Base-by-base conservation (phyloP, 129 eudicot genomes). In the Calendula officinalis region DNA sequence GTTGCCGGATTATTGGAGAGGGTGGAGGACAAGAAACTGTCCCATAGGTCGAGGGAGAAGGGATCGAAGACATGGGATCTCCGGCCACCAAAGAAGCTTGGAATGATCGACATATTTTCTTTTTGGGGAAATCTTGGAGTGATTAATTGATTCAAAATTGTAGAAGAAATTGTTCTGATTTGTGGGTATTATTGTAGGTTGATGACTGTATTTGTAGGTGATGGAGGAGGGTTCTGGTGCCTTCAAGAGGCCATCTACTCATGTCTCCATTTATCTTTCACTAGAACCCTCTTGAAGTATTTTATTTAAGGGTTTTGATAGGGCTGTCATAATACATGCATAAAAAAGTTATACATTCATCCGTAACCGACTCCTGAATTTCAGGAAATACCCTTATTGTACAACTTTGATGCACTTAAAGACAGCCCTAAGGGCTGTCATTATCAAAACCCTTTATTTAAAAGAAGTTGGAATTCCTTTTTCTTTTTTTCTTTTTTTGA, bases 51-150 rank as follows among this genome's bases (percentile, higher is more conserved):
- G 14, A 61, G 14, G 13, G 76, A 62, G 37, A 74, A 64, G 22
- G 82, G 66, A 44, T 71, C 78, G 66, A 71, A 44, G 62, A 71
- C 82, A 38, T 77, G 51, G 79, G 71, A 62, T 55, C 83, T 68
- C 8, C 73, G 77, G 8, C 75, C 67, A 37, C 76, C 69, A 11
- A 84, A 81, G 70, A 81, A 62, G 73, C 82, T 77, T 59, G 87
- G 84, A 65, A 75, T 72, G 8, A 84, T 69, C 12, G 86, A 67
- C 91, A 84, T 81, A 0, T 22, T 22, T 2, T 45, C 0, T 45
- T 45, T 45, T 3, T 13, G 4, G 13, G 13, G 14, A 45, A 45
- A n/a, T 45, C 6, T 9, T 45, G 9, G 5, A 45, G 9, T 1
- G 50, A 45, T 11, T 45, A 13, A 13, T 45, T 45, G 50, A 45